A percentile compares a stretch with the other conserved stretches of the same genome.
phyloP scores from a whole-genome alignment of 306 rosid genomes.

The Castanopsis chinensis region DNA sequence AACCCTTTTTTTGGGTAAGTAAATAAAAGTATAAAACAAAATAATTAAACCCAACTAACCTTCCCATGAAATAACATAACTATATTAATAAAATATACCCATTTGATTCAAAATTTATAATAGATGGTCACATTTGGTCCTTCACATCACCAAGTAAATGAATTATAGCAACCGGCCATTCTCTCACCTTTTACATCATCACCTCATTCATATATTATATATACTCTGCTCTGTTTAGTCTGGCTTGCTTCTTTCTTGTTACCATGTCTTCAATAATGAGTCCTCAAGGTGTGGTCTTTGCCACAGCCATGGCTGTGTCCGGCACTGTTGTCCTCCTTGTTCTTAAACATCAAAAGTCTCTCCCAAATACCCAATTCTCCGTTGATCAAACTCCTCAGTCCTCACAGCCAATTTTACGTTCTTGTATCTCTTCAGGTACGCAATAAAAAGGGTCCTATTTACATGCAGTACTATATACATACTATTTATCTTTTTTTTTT shows the following conservation, averaged over 20 bases:
- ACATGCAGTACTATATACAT: neutral
- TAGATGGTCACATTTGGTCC: neutral
- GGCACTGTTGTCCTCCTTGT: constrained; percentile 92
- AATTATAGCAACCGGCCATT: neutral
- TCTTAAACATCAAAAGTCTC: constrained; percentile 61
- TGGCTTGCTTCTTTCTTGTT: neutral
- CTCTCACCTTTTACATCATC: neutral
- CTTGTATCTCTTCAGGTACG: constrained; percentile 83
- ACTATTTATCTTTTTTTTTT: neutral
- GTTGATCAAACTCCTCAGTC: constrained; percentile 26
- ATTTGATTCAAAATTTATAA: neutral
- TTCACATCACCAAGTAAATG: neutral
- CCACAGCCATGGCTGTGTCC: constrained; percentile 98
- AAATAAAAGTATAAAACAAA: no score
- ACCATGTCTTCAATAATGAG: constrained; percentile 59
- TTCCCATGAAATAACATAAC: neutral
- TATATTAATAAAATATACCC: neutral
- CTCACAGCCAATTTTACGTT: constrained; percentile 53
- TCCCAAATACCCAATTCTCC: constrained; percentile 38
- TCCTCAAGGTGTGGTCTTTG: constrained; percentile 81
- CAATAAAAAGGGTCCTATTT: neutral
- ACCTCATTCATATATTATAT: neutral
- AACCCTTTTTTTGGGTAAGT: no score
- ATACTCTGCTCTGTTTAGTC: neutral
- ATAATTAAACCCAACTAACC: neutral